Percentiles rank a stretch among this genome's conserved stretches.
phyloP scores from a whole-genome alignment of 495 filamentous ascomycete species.

The Lichenothelia convexa region DNA sequence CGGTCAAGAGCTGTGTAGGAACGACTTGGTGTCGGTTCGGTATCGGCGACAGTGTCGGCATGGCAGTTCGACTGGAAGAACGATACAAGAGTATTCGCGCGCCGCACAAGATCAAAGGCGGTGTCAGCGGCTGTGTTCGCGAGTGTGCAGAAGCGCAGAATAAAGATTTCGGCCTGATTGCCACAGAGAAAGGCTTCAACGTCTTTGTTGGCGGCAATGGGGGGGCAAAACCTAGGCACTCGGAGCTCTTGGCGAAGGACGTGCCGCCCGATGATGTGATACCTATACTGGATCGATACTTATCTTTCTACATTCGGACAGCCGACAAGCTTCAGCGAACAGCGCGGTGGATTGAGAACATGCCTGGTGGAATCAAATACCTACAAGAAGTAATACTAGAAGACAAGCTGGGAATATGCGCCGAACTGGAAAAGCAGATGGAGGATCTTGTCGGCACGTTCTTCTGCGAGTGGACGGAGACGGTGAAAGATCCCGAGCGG shows the following conservation, averaged over 20 bases:
- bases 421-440: slow-evolving; percentile 81
- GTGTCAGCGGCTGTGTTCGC: slow-evolving; percentile 78
- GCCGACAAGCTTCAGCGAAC: slow-evolving; percentile 91
- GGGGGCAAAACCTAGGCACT: slow-evolving; percentile 71
- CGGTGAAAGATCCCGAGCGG: slow-evolving; percentile 48
- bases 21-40: slow-evolving; percentile 92
- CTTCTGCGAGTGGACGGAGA: slow-evolving; percentile 93
- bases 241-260: slow-evolving; percentile 79
- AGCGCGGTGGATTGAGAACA: slow-evolving; percentile 75
- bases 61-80: slow-evolving; percentile 84
- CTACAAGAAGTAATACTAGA: slow-evolving; percentile 69
- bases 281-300: slow-evolving; percentile 75
- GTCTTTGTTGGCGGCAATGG: slow-evolving; percentile 90
- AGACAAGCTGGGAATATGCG: slow-evolving; percentile 77
- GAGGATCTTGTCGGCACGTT: slow-evolving; percentile 69
- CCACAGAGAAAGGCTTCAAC: slow-evolving; percentile 90
- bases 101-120: slow-evolving; percentile 90
- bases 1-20: slow-evolving; percentile 89
- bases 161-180: slow-evolving; percentile 91
- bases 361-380: slow-evolving; percentile 77
- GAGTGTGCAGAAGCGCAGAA: slow-evolving; percentile 94
- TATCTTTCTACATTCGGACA: slow-evolving; percentile 93
- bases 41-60: slow-evolving; percentile 88
- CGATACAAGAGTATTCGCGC: slow-evolving; percentile 83
- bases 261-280: slow-evolving; percentile 72